phyloP scores from a whole-genome alignment of 1,284 basidiomycete species.

The Ganoderma multipileum region DNA sequence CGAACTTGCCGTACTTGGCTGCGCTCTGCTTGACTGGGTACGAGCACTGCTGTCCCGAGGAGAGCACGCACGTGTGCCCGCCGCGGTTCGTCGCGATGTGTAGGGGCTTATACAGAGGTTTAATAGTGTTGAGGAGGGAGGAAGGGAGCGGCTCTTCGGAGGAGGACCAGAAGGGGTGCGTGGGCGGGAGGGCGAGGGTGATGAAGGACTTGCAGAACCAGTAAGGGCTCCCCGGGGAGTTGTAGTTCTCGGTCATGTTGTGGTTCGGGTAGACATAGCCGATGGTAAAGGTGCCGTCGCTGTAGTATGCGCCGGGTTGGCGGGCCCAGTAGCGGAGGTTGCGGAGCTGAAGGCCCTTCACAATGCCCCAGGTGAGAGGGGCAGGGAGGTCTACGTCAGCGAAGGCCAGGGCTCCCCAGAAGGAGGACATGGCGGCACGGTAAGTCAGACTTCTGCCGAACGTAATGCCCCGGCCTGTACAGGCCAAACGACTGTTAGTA shows the following conservation, averaged over 20 bases:
- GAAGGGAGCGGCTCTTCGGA: conserved; percentile 68
- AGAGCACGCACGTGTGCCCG: conserved; percentile 75
- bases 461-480: conserved; percentile 73
- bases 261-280: conserved; percentile 78
- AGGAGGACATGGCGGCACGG: conserved; percentile 80
- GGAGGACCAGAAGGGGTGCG: conserved; percentile 76
- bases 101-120: conserved; percentile 64
- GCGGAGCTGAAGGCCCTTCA: conserved; percentile 77
- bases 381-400: conserved; percentile 72
- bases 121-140: conserved; percentile 50
- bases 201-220: conserved; percentile 86
- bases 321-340: conserved; percentile 77
- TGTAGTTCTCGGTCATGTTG: conserved; percentile 82
- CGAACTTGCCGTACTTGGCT: conserved; percentile 81
- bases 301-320: conserved; percentile 64
- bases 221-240: conserved; percentile 82
- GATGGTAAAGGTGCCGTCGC: conserved; percentile 77
- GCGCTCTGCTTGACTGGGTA: conserved; percentile 81
- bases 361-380: conserved; percentile 75
- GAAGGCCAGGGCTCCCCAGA: conserved; percentile 78
- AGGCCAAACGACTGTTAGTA: not conserved
- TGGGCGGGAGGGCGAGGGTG: conserved; percentile 65
- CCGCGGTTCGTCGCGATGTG: conserved; percentile 71
- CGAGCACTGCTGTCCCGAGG: conserved; percentile 80
- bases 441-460: conserved; percentile 82